A percentile compares a stretch with the other conserved stretches of the same genome.
phyloP scores from a whole-genome alignment of 2,329 filamentous ascomycete species.

The Coniochaeta ligniaria region DNA sequence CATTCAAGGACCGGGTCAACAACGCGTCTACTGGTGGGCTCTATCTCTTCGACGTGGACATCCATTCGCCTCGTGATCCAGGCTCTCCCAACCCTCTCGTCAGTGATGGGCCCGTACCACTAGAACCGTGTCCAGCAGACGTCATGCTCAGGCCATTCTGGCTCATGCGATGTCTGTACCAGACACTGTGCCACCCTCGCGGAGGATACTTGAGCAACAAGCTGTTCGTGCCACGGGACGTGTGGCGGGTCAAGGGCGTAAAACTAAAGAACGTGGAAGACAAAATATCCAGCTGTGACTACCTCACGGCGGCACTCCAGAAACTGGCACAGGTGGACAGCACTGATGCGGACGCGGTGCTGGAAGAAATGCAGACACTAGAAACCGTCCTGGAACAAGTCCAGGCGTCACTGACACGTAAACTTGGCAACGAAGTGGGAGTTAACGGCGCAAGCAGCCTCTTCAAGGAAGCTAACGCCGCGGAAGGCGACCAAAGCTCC shows the following conservation, averaged over 20 bases:
- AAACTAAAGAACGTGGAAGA: conserved; percentile 90
- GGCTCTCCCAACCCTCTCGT: conserved; percentile 59
- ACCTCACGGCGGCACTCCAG: conserved; percentile 79
- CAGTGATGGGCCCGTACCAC: conserved; percentile 61
- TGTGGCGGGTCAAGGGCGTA: conserved; percentile 89
- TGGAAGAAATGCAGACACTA: conserved; percentile 89
- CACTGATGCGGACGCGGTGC: conserved; percentile 80
- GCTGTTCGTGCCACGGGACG: conserved; percentile 85
- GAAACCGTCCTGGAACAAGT: conserved; percentile 83
- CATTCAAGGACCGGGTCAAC: conserved; percentile 51
- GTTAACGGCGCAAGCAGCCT: conserved; percentile 65
- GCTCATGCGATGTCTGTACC: conserved; percentile 91
- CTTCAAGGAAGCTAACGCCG: conserved; percentile 64
- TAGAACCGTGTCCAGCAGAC: conserved; percentile 89
- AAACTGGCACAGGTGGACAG: conserved; percentile 81
- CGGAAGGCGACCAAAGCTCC: conserved; percentile 11
- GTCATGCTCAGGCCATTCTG: conserved; percentile 91
- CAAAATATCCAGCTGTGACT: conserved; percentile 86
- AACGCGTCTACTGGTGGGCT: conserved; percentile 60
- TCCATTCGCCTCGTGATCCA: conserved; percentile 60
- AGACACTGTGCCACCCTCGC: conserved; percentile 83
- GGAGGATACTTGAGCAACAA: conserved; percentile 89
- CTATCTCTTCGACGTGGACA: conserved; percentile 76
- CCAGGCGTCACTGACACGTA: conserved; percentile 68
- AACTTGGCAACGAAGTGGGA: conserved; percentile 89